Evolutionary conservation across 108 stramenopile species (phyloP), one percentile per base, ranked within the genome.

Genomic region (Fistulifera pelliculosa): DNA sequence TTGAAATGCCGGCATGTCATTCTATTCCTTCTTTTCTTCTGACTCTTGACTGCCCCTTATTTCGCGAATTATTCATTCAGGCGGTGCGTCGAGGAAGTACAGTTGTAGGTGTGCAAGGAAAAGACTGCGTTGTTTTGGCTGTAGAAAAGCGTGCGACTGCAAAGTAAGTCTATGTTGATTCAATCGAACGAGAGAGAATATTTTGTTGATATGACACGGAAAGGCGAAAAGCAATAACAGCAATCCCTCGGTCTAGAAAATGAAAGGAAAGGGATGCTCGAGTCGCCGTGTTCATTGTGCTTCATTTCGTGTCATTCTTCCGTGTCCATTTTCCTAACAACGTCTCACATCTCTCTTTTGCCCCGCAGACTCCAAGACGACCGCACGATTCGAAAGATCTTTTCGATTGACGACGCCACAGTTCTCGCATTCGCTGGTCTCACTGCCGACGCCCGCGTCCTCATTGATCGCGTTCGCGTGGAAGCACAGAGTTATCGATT

Each of bases 401-500:
- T 88, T 12, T 80, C 92, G 48, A 61, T 99, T 31, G 99, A 99
- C 73, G 85, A 94, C 26, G 81, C 93, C 51, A 72, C 95, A 25
- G 91, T 94, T 55, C 78, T 98, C 38, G 99, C 97, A 40, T 99
- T 98, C 70, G 97, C 99, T 16, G 99, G 99, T 24, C 87, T 99
- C 53, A 98, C 96, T 17, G 99, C 99, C 47, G 99, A 99, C 62
- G 99, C 99, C 14, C 90, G 99, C 42, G 98, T 98, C 52, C 72
- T 98, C 50, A 82, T 96, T 54, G 83, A 96, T 74, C 93, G 90
- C 73, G 87, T 90, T 45, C 77, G 90, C 28, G 28, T 81, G 23
- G 99, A 99, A 72, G 93, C 93, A 42, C 98, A 98, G 69, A 95
- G 94, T 58, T 97, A 97, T 80, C 95, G 96, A 23, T 84, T 99